These are phyloP conservation scores for Hysterium pulicare DNA, from an alignment of 2,329 filamentous ascomycete species.

Conservation along the genomic window DNA sequence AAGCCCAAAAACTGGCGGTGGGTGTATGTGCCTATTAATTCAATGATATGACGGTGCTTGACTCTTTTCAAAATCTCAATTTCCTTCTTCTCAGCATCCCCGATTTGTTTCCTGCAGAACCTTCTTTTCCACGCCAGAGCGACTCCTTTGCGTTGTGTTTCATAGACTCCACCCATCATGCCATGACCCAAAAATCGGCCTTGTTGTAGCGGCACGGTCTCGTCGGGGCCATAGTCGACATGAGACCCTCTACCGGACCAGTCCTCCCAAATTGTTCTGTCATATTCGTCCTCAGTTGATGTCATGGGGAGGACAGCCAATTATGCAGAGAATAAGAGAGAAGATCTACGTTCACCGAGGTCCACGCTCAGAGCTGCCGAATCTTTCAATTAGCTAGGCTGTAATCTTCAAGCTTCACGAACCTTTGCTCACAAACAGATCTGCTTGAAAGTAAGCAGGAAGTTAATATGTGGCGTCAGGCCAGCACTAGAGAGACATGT, in stretches of 20 bases:
- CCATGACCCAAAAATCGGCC: conserved; percentile 18
- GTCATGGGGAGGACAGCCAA: too few species aligned
- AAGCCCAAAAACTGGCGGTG: conserved; percentile 14
- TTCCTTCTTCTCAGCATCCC: conserved; percentile 15
- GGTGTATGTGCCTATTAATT: conserved; percentile 19
- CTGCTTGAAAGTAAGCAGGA: too few species aligned
- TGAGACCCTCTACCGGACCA: conserved; percentile 21
- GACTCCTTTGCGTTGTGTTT: conserved; percentile 11
- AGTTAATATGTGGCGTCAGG: too few species aligned
- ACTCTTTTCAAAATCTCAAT: conserved; percentile 22
- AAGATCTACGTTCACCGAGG: neutral
- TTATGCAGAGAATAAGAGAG: neutral
- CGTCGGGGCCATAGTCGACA: conserved; percentile 15
- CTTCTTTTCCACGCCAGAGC: conserved; percentile 18
- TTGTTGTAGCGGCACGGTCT: conserved; percentile 13
- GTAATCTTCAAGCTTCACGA: too few species aligned
- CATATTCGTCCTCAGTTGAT: neutral
- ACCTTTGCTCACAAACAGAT: too few species aligned
- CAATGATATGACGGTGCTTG: conserved; percentile 17
- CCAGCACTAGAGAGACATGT: too few species aligned
- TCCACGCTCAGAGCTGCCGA: neutral
- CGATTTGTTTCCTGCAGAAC: conserved; percentile 11
- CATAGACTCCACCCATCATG: conserved; percentile 17
- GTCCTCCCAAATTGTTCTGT: conserved; percentile 7
- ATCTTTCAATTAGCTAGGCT: too few species aligned